Evolutionary conservation across 768 basidiomycete species (phyloP).

Genomic region (Amanita fuliginea): DNA sequence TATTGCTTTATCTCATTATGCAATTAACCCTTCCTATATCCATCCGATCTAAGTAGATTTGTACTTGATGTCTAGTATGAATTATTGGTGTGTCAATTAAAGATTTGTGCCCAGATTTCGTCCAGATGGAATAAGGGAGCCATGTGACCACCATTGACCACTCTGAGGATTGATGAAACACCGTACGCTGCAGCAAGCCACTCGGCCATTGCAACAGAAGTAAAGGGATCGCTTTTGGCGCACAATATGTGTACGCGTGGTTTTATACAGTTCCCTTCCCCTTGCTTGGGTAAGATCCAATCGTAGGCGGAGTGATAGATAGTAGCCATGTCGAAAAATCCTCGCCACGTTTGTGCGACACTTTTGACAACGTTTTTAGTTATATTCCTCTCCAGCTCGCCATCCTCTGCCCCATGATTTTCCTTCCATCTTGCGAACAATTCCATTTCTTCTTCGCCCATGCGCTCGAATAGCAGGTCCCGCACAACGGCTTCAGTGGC

Average conservation of each 20-base stretch:
- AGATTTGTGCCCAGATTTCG: constrained; percentile 30
- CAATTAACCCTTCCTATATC: constrained; percentile 9
- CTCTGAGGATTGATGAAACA: constrained; percentile 28
- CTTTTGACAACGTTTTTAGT: constrained; percentile 34
- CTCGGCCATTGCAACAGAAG: constrained; percentile 30
- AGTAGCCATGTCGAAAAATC: constrained; percentile 31
- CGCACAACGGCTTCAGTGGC: constrained; percentile 31
- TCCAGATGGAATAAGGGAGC: constrained; percentile 32
- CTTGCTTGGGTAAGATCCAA: constrained; percentile 25
- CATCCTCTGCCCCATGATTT: constrained; percentile 26
- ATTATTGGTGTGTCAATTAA: constrained; percentile 10
- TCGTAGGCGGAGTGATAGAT: constrained; percentile 44
- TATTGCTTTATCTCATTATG: constrained; percentile 21
- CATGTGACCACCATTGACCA: constrained; percentile 40
- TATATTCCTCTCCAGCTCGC: constrained; percentile 29
- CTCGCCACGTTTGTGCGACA: constrained; percentile 39
- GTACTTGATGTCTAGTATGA: constrained; percentile 1
- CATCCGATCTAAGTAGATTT: constrained; percentile 12
- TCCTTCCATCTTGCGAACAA: constrained; percentile 32
- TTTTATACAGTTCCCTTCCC: constrained; percentile 30
- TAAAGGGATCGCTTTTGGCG: constrained; percentile 29
- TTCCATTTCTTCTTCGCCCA: constrained; percentile 25
- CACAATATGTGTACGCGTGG: constrained; percentile 36
- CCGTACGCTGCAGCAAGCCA: constrained; percentile 36
- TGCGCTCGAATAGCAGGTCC: constrained; percentile 21